Evolutionary conservation across 495 filamentous ascomycete species (phyloP).

Genomic region (Penicillium pulvis): DNA sequence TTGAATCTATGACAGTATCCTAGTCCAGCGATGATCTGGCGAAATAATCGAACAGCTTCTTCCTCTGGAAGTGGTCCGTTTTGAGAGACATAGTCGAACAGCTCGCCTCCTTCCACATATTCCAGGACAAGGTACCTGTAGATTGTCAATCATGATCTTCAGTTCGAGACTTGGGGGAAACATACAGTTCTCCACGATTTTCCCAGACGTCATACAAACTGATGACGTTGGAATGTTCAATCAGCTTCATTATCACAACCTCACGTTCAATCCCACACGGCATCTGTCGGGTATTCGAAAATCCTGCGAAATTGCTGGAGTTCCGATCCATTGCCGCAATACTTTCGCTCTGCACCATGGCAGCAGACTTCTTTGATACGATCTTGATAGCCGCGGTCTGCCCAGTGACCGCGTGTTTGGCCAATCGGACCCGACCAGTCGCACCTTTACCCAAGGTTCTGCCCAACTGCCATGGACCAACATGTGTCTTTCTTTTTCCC

Average conservation of each 20-base stretch:
- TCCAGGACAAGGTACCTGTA: conserved; percentile 94
- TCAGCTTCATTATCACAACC: conserved; percentile 92
- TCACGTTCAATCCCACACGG: conserved; percentile 88
- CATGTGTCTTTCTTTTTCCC: conserved; percentile 70
- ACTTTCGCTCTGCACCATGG: conserved; percentile 72
- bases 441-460: conserved; percentile 83
- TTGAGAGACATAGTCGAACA: conserved; percentile 77
- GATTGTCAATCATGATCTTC: conserved; percentile 9
- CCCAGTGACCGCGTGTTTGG: conserved; percentile 71
- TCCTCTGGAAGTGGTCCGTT: conserved; percentile 70
- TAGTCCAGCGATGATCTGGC: conserved; percentile 89
- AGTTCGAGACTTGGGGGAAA: neutral
- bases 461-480: conserved; percentile 90
- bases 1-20: conserved; percentile 90
- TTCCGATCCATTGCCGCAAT: conserved; percentile 71
- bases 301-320: conserved; percentile 37
- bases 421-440: conserved; percentile 79
- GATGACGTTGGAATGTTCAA: conserved; percentile 91
- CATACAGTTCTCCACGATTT: conserved; percentile 88
- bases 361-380: conserved; percentile 73
- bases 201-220: conserved; percentile 95
- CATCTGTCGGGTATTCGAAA: conserved; percentile 61
- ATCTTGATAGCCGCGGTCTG: conserved; percentile 92
- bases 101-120: conserved; percentile 86
- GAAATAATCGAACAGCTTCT: conserved; percentile 81